Evolutionary conservation across 1,284 basidiomycete genomes (phyloP).

Genomic region (Ceratobasidium sp.): DNA sequence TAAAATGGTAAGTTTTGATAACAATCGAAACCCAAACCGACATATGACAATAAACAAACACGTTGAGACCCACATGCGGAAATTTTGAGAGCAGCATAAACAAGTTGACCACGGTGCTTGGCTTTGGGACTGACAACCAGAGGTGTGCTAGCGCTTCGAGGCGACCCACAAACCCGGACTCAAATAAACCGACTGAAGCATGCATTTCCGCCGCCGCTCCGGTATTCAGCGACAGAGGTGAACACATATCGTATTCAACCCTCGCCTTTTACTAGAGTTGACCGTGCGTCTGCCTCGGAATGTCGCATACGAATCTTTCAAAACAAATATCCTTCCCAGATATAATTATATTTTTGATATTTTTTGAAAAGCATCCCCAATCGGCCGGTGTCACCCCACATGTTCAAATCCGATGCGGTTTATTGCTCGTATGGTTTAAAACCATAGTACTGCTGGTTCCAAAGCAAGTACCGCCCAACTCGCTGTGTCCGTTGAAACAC

Average conservation of each 20-base stretch:
- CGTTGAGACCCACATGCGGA: no score
- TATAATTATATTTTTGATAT: neutral
- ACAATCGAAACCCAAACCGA: no score
- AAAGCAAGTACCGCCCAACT: no score
- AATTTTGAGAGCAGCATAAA: no score
- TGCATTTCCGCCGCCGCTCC: neutral
- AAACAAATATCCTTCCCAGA: constrained; percentile 16
- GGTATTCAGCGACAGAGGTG: constrained; percentile 43
- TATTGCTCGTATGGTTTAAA: neutral
- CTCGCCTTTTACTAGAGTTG: constrained; percentile 47
- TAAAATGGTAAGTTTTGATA: no score
- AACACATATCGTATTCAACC: constrained; percentile 46
- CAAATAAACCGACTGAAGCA: constrained; percentile 30
- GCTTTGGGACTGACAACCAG: no score
- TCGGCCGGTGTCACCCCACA: no score
- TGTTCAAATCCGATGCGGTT: no score
- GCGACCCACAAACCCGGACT: constrained; percentile 44
- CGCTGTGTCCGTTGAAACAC: no score
- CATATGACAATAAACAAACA: no score
- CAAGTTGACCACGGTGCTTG: no score
- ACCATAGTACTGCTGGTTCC: no score
- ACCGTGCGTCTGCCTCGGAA: constrained; percentile 44
- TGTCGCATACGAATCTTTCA: constrained; percentile 45
- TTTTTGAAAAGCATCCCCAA: neutral
- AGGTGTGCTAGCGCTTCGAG: neutral